A percentile compares a stretch with the other conserved stretches of the same genome.
phyloP scores from a whole-genome alignment of 2,329 filamentous ascomycete genomes.

The Trichothecium roseum region DNA sequence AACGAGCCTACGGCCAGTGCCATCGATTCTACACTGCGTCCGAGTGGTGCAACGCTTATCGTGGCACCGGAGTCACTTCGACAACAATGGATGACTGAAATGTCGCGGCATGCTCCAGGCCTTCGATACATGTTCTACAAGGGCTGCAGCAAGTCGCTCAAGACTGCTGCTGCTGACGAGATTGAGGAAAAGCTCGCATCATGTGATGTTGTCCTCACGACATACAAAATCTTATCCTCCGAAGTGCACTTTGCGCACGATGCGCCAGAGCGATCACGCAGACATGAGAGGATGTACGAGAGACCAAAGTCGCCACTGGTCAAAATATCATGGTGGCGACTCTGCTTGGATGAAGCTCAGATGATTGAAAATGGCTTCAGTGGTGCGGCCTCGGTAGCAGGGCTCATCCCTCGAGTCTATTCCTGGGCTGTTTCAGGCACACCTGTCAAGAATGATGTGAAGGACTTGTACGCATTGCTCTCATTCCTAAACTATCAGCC shows the following conservation, averaged over 20 bases:
- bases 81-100: constrained; percentile 52
- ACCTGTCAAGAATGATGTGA: constrained; percentile 68
- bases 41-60: constrained; percentile 49
- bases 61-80: constrained; percentile 46
- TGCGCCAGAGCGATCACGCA: constrained; percentile 56
- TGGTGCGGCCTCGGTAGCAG: constrained; percentile 71
- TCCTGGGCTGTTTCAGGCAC: constrained; percentile 88
- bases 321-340: constrained; percentile 78
- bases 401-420: constrained; percentile 70
- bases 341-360: constrained; percentile 71
- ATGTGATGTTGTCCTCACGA: constrained; percentile 53
- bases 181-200: constrained; percentile 33
- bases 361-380: constrained; percentile 88
- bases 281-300: constrained; percentile 56
- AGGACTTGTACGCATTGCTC: constrained; percentile 70
- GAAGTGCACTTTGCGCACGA: constrained; percentile 71
- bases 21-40: constrained; percentile 25
- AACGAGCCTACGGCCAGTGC: constrained; percentile 1
- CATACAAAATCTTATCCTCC: constrained; percentile 59
- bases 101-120: constrained; percentile 45
- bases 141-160: constrained; percentile 29
- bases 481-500: constrained; percentile 73
- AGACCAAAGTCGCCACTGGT: constrained; percentile 66
- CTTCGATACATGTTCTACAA: constrained; percentile 47
- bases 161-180: constrained; percentile 23